Base-by-base conservation (phyloP, 805 yeast species). In the Candida michaelii region DNA sequence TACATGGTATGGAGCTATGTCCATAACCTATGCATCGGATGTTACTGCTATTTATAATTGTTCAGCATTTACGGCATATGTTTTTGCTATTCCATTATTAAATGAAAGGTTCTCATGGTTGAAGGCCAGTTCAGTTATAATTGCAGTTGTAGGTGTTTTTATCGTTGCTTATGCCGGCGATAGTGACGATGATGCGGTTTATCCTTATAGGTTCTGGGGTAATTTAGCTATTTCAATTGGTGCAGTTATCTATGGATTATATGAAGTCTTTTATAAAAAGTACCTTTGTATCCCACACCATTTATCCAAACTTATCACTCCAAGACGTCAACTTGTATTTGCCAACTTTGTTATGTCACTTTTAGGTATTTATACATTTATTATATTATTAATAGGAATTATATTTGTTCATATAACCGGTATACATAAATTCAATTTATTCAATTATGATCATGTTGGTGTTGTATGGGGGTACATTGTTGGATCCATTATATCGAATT, bases 21-120 rank as follows among this genome's bases (percentile, higher is more conserved):
- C 81, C 23, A 63, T 85, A 56, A 82, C 95, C 0, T 84, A 89
- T 21, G 88, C 95, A 0, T 74, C 88, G 3, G 96, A 89, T 54
- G 84, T 89, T 27, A 89, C 96, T 2, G 96, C 96, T 3, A 88
- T 88, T 46, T 89, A 88, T 65, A 88, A 89, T 65, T 87, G 93
- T 58, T 83, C 91, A 12, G 95, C 96, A 0, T 89, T 89, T 59
- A 83, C 90, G 3, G 96, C 96, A 0, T 83, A 89, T 55, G 77
- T 86, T 12, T 88, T 89, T 62, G 88, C 95, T 3, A 81, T 89
- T 19, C 86, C 89, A 1, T 61, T 89, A 15, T 67, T 89, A 39
- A 66, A 77, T 25, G 96, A 89, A 54, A 66, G 62, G 36, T 79
- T 87, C 53, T 76, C 82, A 3, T 70, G 78, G 69, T 54, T 77